phyloP scores from a whole-genome alignment of 2,329 filamentous ascomycete genomes.

The Venturia oleaginea region DNA sequence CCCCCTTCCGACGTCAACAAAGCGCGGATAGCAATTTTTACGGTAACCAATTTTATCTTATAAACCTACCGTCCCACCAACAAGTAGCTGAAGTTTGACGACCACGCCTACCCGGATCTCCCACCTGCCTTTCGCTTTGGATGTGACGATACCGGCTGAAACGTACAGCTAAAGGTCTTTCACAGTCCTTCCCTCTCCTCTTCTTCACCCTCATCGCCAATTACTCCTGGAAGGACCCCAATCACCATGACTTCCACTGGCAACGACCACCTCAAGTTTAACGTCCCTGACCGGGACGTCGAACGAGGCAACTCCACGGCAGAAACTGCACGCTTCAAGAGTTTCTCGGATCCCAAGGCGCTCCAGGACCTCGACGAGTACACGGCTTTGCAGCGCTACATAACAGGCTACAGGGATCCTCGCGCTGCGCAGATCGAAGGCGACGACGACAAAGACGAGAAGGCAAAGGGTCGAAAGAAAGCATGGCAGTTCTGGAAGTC shows the following conservation, averaged over 20 bases:
- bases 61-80: background rate
- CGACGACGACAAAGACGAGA: slow-evolving; percentile 30
- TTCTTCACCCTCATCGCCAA: background rate
- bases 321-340: background rate
- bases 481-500: slow-evolving; percentile 50
- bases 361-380: slow-evolving; percentile 48
- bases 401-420: slow-evolving; percentile 56
- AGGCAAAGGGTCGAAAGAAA: slow-evolving; percentile 36
- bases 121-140: background rate
- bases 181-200: background rate
- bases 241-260: background rate
- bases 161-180: slow-evolving; percentile 2
- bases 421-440: slow-evolving; percentile 39
- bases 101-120: background rate
- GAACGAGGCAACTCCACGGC: slow-evolving; percentile 1
- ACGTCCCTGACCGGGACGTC: background rate
- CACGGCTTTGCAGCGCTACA: slow-evolving; percentile 56
- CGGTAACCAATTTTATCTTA: background rate
- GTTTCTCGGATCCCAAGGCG: slow-evolving; percentile 2
- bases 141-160: background rate
- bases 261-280: slow-evolving; percentile 2
- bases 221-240: background rate
- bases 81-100: background rate
- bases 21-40: background rate
- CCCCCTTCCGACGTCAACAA: slow-evolving; percentile 7